phyloP scores from a whole-genome alignment of 345 rosid genomes.

The Syzygium grande region DNA sequence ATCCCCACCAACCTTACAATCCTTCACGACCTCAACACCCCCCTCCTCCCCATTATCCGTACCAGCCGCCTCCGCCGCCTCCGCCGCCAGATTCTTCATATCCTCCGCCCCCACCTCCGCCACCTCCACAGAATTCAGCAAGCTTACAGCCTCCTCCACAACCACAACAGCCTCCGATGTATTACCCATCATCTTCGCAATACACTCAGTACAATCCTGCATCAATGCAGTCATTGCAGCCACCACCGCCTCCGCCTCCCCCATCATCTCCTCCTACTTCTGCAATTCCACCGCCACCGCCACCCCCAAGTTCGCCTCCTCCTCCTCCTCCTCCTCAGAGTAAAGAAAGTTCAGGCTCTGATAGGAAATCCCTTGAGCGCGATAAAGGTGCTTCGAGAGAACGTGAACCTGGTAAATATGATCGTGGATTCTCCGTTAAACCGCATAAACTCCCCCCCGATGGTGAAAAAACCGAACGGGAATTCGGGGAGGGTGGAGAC shows the following conservation, averaged over 20 bases:
- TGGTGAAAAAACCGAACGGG: constrained; percentile 38
- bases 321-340: constrained; percentile 49
- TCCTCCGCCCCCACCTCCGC: constrained; percentile 41
- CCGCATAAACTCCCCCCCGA: constrained; percentile 42
- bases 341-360: constrained; percentile 27
- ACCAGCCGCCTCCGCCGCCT: constrained; percentile 56
- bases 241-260: constrained; percentile 51
- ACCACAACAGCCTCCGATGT: constrained; percentile 33
- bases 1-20: constrained; percentile 18
- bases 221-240: constrained; percentile 36
- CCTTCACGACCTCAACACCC: constrained; percentile 44
- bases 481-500: constrained; percentile 56
- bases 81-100: constrained; percentile 52
- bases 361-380: constrained; percentile 24
- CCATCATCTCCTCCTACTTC: constrained; percentile 28
- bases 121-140: constrained; percentile 24
- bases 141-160: constrained; percentile 12
- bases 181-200: constrained; percentile 40
- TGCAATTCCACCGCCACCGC: constrained; percentile 72
- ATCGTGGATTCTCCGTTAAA: constrained; percentile 11
- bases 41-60: constrained; percentile 56
- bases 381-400: constrained; percentile 25
- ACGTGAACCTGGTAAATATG: constrained; percentile 34
- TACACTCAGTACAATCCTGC: constrained; percentile 39
- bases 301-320: constrained; percentile 90